phyloP scores from a whole-genome alignment of 495 filamentous ascomycete genomes.

The Diplogelasinospora grovesii region DNA sequence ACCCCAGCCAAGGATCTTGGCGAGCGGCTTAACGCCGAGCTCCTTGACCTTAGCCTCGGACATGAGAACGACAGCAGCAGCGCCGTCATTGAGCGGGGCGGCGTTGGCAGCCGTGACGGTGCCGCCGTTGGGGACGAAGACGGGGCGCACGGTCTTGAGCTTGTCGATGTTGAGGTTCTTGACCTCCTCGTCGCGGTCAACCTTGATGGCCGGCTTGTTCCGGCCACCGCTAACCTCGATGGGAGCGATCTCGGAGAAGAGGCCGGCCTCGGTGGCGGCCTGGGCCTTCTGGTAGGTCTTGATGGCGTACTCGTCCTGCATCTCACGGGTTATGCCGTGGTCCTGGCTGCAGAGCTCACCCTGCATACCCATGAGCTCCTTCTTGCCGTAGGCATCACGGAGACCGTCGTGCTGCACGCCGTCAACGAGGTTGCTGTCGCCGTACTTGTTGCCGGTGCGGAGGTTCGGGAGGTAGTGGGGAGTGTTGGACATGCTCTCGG shows the following conservation, averaged over 20 bases:
- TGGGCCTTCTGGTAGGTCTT: conserved; percentile 86
- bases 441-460: conserved; percentile 82
- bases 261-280: conserved; percentile 67
- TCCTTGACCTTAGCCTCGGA: conserved; percentile 85
- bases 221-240: conserved; percentile 81
- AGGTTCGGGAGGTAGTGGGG: conserved; percentile 91
- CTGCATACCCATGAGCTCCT: conserved; percentile 89
- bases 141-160: conserved; percentile 74
- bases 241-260: conserved; percentile 84
- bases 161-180: conserved; percentile 96
- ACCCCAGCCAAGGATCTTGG: conserved; percentile 93
- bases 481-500: conserved; percentile 95
- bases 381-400: conserved; percentile 80
- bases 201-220: conserved; percentile 75
- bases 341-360: conserved; percentile 89
- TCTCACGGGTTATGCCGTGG: conserved; percentile 69
- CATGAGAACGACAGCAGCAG: conserved; percentile 81
- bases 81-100: conserved; percentile 90
- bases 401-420: conserved; percentile 89
- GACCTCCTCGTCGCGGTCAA: conserved; percentile 88
- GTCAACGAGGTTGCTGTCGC: conserved; percentile 77
- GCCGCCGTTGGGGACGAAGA: conserved; percentile 73
- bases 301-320: conserved; percentile 92
- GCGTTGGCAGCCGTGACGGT: conserved; percentile 98
- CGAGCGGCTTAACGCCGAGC: conserved; percentile 81